A percentile compares a stretch with the other conserved stretches of the same genome.
These are phyloP conservation scores for Colletotrichum filicis DNA, from an alignment of 2,329 filamentous ascomycete species.

Conservation along the genomic window DNA sequence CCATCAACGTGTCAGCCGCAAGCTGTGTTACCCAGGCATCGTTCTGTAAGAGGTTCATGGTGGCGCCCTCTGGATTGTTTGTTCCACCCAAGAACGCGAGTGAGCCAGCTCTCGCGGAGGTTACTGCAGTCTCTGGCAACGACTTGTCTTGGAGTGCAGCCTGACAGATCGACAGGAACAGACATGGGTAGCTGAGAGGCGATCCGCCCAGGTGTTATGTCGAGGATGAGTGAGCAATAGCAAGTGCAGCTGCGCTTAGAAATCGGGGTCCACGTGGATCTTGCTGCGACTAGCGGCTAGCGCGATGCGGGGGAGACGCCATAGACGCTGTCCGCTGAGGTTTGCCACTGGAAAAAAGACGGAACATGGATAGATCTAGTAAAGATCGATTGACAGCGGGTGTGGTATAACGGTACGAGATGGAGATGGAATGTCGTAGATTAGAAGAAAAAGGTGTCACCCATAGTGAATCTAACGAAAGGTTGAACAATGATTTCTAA, in stretches of 20 bases:
- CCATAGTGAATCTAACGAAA: no score
- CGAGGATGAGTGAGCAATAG: neutral
- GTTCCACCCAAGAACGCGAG: neutral
- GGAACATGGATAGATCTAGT: neutral
- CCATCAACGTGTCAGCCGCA: neutral
- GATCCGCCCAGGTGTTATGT: neutral
- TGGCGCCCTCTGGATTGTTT: neutral
- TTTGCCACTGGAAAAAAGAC: neutral
- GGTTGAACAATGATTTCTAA: no score
- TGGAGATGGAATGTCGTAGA: neutral
- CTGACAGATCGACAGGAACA: slow-evolving; percentile 22
- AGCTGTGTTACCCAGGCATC: neutral
- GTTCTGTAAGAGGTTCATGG: neutral
- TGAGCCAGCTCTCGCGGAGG: neutral
- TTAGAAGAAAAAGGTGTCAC: no score
- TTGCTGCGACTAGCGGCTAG: slow-evolving; percentile 31
- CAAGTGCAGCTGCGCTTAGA: slow-evolving; percentile 6
- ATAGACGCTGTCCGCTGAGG: slow-evolving; percentile 7
- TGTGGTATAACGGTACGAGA: neutral
- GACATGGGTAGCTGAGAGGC: neutral
- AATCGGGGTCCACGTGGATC: neutral
- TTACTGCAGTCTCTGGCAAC: neutral
- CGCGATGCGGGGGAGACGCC: slow-evolving; percentile 28
- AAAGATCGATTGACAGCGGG: neutral
- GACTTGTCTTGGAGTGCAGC: neutral